Evolutionary conservation across 345 rosid species (phyloP), one percentile per base, ranked within the genome.

Genomic region (Ricinus communis): DNA sequence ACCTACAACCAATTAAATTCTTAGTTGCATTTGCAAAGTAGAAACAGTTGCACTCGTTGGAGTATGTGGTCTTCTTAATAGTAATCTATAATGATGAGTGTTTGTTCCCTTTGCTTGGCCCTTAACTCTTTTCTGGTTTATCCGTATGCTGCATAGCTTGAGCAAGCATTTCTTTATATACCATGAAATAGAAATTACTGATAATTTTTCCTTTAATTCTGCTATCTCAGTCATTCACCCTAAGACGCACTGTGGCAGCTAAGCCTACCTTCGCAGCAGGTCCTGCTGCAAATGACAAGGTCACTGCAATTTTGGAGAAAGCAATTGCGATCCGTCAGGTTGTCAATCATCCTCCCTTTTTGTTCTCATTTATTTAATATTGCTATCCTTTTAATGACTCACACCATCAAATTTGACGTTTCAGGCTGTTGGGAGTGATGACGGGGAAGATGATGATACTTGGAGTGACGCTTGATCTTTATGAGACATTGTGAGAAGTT

Each of bases 321-420:
- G 99, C 99, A 65, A 87, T 80, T 79, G 93, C 97, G n/a, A 92
- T 95, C 71, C 93, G 97, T 66, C 97, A 92, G 96, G 99, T 92
- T 73, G 62, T 31, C 25, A 43, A 1, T 55, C 45, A 9, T 65
- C 41, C 60, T 63, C 27, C 65, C 15, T 46, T 8, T 47, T 28
- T 33, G 11, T 68, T 24, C 6, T 12, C 43, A n/a, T 55, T 53
- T 41, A 24, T 7, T 22, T 62, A 18, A 10, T 28, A 5, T 52
- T 30, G 5, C 31, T 41, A 36, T 21, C 22, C n/a, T 40, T 60
- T 43, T 13, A 33, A 59, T 56, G 25, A 25, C 70, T n/a, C 38
- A 71, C 50, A 25, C 18, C 22, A 5, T 49, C 16, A 57, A 45
- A 58, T 65, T 30, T 74, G 22, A 75, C 58, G 78, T 82, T 41